phyloP scores from a whole-genome alignment of 345 rosid genomes.

The Microcos paniculata region DNA sequence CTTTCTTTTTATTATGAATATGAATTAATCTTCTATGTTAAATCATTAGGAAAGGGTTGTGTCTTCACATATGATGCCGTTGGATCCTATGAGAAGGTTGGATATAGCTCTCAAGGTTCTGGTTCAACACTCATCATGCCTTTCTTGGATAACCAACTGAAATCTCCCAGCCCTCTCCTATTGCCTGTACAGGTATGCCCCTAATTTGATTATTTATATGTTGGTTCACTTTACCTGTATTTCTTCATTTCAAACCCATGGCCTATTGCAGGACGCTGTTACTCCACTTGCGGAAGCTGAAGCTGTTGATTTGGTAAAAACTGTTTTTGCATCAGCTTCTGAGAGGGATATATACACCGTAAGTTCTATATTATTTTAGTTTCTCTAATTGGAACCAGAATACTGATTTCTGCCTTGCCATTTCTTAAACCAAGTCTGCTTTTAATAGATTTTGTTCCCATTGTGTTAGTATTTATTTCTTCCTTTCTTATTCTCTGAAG shows the following conservation, averaged over 20 bases:
- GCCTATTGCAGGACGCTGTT: conserved; percentile 68
- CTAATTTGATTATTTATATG: not conserved
- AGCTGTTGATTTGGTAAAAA: conserved; percentile 90
- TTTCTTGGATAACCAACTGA: conserved; percentile 92
- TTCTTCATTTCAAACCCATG: conserved; percentile 1
- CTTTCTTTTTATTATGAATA: not conserved
- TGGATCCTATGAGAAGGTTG: conserved; percentile 98
- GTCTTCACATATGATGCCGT: conserved; percentile 97
- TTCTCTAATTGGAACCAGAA: not conserved
- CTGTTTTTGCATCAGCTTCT: conserved; percentile 89
- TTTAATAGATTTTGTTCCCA: not conserved
- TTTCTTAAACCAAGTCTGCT: not conserved
- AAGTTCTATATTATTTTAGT: conserved; percentile 28
- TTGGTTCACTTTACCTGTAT: conserved; percentile 3
- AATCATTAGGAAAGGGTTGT: conserved; percentile 77
- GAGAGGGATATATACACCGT: conserved; percentile 98
- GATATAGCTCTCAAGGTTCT: conserved; percentile 93
- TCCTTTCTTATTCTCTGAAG: not conserved
- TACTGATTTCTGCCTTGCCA: not conserved
- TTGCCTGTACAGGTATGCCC: conserved; percentile 69
- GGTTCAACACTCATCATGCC: conserved; percentile 94
- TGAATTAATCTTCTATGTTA: not conserved
- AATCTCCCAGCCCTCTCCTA: conserved; percentile 95
- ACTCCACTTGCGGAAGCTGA: conserved; percentile 89
- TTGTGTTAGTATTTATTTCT: not conserved